These are phyloP conservation scores for Hymenoscyphus occultus DNA, from an alignment of 2,329 filamentous ascomycete species.

Conservation along the genomic window DNA sequence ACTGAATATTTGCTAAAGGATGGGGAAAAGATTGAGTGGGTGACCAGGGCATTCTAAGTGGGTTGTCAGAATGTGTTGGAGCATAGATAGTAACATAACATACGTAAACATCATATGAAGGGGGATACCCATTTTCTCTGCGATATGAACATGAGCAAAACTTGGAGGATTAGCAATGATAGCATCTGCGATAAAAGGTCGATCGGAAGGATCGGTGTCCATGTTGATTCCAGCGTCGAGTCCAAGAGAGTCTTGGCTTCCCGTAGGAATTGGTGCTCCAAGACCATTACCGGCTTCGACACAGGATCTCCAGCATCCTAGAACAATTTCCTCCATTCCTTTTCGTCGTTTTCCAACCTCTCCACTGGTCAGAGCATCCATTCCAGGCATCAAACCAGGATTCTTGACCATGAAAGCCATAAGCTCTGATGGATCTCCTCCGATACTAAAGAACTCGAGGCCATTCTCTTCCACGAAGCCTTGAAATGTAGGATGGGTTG, in stretches of 20 bases:
- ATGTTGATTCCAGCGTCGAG: slow-evolving; percentile 36
- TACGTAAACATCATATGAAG: slow-evolving; percentile 88
- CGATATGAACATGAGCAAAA: slow-evolving; percentile 73
- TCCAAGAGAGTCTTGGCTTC: slow-evolving; percentile 27
- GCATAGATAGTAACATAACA: slow-evolving; percentile 36
- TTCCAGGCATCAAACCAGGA: slow-evolving; percentile 78
- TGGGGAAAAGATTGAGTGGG: slow-evolving; percentile 69
- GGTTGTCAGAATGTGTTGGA: slow-evolving; percentile 11
- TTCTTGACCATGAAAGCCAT: slow-evolving; percentile 95
- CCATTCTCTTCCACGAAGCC: slow-evolving; percentile 66
- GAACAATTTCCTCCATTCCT: slow-evolving; percentile 75
- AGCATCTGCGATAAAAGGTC: slow-evolving; percentile 77
- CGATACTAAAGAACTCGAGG: slow-evolving; percentile 73
- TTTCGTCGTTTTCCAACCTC: slow-evolving; percentile 72
- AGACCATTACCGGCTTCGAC: slow-evolving; percentile 71
- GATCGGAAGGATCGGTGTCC: slow-evolving; percentile 33
- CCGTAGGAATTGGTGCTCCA: slow-evolving; percentile 21
- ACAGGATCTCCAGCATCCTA: slow-evolving; percentile 84
- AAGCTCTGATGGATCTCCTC: slow-evolving; percentile 70
- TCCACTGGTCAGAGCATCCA: slow-evolving; percentile 72
- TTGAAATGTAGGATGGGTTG: slow-evolving; percentile 68
- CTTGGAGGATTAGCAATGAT: slow-evolving; percentile 78
- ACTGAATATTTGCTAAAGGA: slow-evolving; percentile 65
- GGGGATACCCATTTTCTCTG: slow-evolving; percentile 71
- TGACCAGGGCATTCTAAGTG: slow-evolving; percentile 61